Evolutionary conservation across 2,329 filamentous ascomycete species (phyloP).

Genomic region (Talaromyces sp.): DNA sequence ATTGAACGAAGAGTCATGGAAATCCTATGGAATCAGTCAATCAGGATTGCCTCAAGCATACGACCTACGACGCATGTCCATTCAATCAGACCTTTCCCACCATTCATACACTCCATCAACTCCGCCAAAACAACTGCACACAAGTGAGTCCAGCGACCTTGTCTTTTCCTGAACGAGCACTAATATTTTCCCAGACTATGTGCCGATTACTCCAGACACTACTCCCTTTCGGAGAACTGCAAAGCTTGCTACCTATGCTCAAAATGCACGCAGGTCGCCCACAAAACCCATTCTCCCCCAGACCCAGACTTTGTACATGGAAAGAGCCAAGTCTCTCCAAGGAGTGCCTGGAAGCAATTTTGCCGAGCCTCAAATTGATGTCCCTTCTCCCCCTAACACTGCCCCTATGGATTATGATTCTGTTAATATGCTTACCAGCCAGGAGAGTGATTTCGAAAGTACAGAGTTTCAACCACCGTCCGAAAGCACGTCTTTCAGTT

Average conservation of each 20-base stretch:
- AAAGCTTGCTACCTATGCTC: conserved; percentile 31
- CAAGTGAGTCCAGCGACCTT: conserved; percentile 44
- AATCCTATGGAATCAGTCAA: conserved; percentile 19
- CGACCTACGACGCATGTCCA: conserved; percentile 30
- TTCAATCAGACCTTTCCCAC: conserved; percentile 31
- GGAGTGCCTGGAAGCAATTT: conserved; percentile 34
- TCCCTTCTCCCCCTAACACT: conserved; percentile 53
- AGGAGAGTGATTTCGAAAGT: conserved; percentile 23
- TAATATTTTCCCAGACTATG: conserved; percentile 44
- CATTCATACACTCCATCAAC: conserved; percentile 52
- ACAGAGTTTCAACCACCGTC: conserved; percentile 19
- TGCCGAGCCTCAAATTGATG: conserved; percentile 35
- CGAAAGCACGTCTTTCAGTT: conserved; percentile 36
- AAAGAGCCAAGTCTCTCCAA: conserved; percentile 41
- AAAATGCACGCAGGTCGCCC: conserved; percentile 35
- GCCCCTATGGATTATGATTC: conserved; percentile 39
- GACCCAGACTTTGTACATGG: conserved; percentile 35
- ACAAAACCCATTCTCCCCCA: conserved; percentile 30
- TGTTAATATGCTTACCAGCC: conserved; percentile 53
- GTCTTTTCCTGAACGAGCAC: not conserved
- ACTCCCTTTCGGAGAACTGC: conserved; percentile 48
- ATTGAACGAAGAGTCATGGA: conserved; percentile 20
- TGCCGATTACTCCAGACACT: conserved; percentile 62
- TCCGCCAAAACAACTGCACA: conserved; percentile 55
- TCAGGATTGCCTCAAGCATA: conserved; percentile 16